Evolutionary conservation across 225 moss, liverwort and hornwort genomes (phyloP).

Genomic region (Neckera pumila): DNA sequence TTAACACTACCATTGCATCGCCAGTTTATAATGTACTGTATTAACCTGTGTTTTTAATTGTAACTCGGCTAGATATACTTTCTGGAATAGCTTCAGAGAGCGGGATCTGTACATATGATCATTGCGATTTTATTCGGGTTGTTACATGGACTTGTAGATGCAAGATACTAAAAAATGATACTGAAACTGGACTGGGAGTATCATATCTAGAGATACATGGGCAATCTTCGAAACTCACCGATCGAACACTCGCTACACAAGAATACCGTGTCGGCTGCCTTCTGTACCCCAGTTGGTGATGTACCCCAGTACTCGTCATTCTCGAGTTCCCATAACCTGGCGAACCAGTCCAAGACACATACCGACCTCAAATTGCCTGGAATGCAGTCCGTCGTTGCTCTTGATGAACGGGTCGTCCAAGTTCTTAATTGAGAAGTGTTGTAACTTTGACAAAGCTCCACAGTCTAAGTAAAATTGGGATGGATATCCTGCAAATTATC

Average conservation of each 20-base stretch:
- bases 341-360: constrained; percentile 8
- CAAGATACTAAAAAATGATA: neutral
- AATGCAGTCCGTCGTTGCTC: constrained; percentile 53
- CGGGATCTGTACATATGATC: too few relatives aligned
- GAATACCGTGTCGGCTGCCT: neutral
- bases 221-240: neutral
- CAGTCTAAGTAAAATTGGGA: constrained; percentile 61
- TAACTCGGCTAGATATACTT: too few relatives aligned
- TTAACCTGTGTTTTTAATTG: neutral
- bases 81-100: neutral
- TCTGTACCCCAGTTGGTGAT: neutral
- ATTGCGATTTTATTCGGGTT: neutral
- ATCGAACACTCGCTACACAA: neutral
- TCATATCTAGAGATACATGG: neutral
- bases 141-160: too few relatives aligned
- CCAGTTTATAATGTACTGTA: neutral
- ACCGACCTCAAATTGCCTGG: constrained; percentile 51
- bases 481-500: constrained; percentile 27
- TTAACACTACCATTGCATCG: neutral
- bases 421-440: constrained; percentile 48
- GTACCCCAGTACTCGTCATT: neutral
- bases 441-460: constrained; percentile 50
- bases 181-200: neutral
- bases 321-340: neutral
- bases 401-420: constrained; percentile 58